phyloP scores from a whole-genome alignment of 352 stramenopile genomes.

The Phytophthora chlamydospora region DNA sequence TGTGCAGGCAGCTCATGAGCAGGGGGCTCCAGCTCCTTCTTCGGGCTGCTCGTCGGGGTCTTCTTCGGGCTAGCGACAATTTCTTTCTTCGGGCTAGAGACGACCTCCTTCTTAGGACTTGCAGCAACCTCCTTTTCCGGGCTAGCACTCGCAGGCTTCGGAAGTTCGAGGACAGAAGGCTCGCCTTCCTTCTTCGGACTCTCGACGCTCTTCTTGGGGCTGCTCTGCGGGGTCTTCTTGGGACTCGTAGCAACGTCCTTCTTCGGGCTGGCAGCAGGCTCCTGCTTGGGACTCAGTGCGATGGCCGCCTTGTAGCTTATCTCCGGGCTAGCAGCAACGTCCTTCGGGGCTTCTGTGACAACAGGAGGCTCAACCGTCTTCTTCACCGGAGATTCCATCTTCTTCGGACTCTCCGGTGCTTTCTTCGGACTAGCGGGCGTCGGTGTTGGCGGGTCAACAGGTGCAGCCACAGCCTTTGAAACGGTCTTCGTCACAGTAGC shows the following conservation, averaged over 20 bases:
- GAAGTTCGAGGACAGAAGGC: conserved; percentile 15
- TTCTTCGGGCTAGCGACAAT: conserved; percentile 8
- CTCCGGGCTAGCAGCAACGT: conserved; percentile 7
- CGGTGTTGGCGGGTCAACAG: conserved; percentile 5
- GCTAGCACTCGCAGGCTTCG: conserved; percentile 9
- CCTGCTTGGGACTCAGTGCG: conserved; percentile 7
- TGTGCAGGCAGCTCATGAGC: conserved; percentile 2
- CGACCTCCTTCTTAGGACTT: conserved; percentile 7
- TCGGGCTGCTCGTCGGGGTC: conserved; percentile 11
- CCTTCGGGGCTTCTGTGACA: conserved; percentile 4
- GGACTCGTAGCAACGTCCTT: conserved; percentile 6
- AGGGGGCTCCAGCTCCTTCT: conserved; percentile 19
- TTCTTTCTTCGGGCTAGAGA: neutral
- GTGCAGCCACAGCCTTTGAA: conserved; percentile 2
- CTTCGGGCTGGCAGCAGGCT: neutral
- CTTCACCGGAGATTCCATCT: conserved; percentile 1
- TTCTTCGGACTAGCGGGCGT: conserved; percentile 11
- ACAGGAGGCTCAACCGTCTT: conserved; percentile 6
- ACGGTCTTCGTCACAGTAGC: neutral
- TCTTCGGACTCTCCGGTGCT: conserved; percentile 6
- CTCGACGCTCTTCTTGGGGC: conserved; percentile 13
- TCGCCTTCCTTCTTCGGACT: conserved; percentile 30
- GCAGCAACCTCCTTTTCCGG: conserved; percentile 13
- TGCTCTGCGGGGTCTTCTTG: conserved; percentile 17
- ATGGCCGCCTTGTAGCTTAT: conserved; percentile 4